Evolutionary conservation across 1,139 yeast species (phyloP), one percentile per base, ranked within the genome.

Genomic region (Blastobotrys indianensis): DNA sequence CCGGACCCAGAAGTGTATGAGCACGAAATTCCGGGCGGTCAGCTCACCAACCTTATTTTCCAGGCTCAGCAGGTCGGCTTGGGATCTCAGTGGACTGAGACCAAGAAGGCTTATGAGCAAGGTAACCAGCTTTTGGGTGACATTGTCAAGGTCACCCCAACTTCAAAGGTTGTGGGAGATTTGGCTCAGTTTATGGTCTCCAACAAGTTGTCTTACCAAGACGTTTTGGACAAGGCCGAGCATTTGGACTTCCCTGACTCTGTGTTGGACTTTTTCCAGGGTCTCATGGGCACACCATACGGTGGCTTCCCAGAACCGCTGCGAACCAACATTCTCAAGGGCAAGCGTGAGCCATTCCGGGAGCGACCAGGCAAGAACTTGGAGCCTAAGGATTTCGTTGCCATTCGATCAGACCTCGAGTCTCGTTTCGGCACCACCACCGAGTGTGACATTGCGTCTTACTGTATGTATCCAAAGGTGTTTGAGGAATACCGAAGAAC

Each of bases 301-400:
- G 98, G 98, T 57, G 99, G 99, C 6, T 92, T 94, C 94, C 98
- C 98, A 46, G 99, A 92, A 71, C 98, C 99, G 41, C 76, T 92
- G 68, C 82, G 98, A 72, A 75, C 95, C 40, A 85, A 90, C 65
- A 78, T 92, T 53, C 79, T 92, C 64, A 79, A 78, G 64, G 85
- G 85, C 60, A 90, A 88, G 80, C 84, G 99, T 71, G 82, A 85
- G 69, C 87, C 88, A 71, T 79, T 92, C 67, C 77, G 80, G 52
- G 73, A 76, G 58, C 84, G 98, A 69, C 98, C 99, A 41, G 99
- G 98, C 51, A 79, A 90, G 64, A 79, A 80, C 58, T 73, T 92
- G 63, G 76, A 80, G 49, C 97, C 98, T 56, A 75, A 87, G 61
- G 88, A 92, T 66, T 75, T 94, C 60, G 75, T 66, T 16, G 72